These are phyloP conservation scores for Sphaerosporella brunnea DNA, from an alignment of 495 filamentous ascomycete species.

Conservation along the genomic window DNA sequence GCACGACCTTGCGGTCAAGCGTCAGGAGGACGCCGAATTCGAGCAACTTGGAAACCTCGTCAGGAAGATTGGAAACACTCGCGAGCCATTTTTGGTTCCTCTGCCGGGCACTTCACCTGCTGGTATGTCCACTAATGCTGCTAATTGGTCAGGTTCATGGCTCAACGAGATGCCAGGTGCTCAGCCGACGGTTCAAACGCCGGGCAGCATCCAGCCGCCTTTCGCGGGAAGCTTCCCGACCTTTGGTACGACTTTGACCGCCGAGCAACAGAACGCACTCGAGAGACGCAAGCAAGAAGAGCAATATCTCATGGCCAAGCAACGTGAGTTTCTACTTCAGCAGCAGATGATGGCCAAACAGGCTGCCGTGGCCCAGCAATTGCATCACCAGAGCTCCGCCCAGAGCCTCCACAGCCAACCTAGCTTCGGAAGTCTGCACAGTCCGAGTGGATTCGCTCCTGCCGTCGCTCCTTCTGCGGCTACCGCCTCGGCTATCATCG, in stretches of 20 bases:
- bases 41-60: conserved; percentile 94
- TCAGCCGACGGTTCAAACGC: conserved; percentile 21
- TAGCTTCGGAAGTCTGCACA: conserved; percentile 24
- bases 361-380: conserved; percentile 46
- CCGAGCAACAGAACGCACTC: conserved; percentile 91
- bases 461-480: conserved; percentile 11
- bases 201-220: conserved; percentile 68
- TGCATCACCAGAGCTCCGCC: conserved; percentile 85
- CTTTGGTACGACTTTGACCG: conserved; percentile 93
- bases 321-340: conserved; percentile 81
- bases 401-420: conserved; percentile 75
- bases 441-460: conserved; percentile 17
- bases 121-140: conserved; percentile 32
- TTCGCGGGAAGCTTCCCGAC: conserved; percentile 88
- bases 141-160: conserved; percentile 18
- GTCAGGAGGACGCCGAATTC: conserved; percentile 78
- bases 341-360: conserved; percentile 65
- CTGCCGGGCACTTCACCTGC: conserved; percentile 37
- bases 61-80: conserved; percentile 86
- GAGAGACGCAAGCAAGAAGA: conserved; percentile 95
- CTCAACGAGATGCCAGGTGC: conserved; percentile 25
- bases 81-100: conserved; percentile 91
- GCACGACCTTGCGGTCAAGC: conserved; percentile 80
- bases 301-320: conserved; percentile 85
- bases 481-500: conserved; percentile 13